Conservation (phyloP, 148 eudicot genomes). For the Camellia japonica region DNA sequence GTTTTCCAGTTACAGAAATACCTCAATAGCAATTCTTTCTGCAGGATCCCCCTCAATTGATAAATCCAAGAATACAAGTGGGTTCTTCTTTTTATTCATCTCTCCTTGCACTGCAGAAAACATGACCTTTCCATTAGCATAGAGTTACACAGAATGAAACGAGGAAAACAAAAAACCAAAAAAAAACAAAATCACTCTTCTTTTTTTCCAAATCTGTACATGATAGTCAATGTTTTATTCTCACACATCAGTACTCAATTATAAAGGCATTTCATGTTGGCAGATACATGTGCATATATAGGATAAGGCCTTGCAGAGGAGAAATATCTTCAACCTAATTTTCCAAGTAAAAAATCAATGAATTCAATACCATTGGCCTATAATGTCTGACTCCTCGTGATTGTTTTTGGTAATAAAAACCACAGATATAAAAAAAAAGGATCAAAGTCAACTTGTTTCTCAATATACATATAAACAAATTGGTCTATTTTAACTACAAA, state of each 20-base stretch:
- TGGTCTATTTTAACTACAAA: background rate
- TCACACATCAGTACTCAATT: background rate
- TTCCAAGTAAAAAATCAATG: background rate
- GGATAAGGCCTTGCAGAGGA: background rate
- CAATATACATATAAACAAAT: background rate
- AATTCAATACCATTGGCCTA: background rate
- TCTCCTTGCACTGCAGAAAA: slow-evolving; percentile 20
- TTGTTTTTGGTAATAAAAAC: background rate
- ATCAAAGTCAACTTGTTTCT: background rate
- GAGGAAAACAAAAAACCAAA: background rate
- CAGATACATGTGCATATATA: background rate
- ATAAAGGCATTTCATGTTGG: background rate
- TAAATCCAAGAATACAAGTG: slow-evolving; percentile 74
- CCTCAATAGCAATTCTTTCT: slow-evolving; percentile 79
- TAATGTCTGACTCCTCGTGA: background rate
- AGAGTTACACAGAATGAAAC: background rate
- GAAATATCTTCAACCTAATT: background rate
- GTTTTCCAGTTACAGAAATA: slow-evolving; percentile 15
- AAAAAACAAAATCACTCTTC: background rate
- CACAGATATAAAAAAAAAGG: background rate
- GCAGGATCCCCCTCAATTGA: slow-evolving; percentile 66
- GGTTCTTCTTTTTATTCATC: slow-evolving; percentile 77
- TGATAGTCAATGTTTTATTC: background rate
- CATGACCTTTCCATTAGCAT: background rate
- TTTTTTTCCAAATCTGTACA: background rate